Conservation (phyloP, 2,329 filamentous ascomycete genomes). For the Tolypocladium nubicola region DNA sequence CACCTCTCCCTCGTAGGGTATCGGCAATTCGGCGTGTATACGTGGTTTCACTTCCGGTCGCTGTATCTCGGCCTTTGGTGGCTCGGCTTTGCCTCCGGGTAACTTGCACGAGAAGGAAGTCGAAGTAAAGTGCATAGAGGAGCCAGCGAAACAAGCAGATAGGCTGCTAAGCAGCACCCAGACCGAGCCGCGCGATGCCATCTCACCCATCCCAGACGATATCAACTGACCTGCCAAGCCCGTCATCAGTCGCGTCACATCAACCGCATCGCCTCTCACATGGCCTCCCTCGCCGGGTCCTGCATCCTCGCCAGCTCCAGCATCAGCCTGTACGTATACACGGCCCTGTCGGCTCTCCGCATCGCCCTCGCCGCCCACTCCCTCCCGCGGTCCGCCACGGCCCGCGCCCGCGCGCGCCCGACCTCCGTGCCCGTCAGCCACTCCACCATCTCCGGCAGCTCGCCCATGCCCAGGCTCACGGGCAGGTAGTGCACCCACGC, state of each 20-base stretch:
- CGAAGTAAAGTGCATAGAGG: too few relatives aligned
- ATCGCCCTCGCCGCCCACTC: conserved; percentile 45
- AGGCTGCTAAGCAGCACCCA: too few relatives aligned
- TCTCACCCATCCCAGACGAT: too few relatives aligned
- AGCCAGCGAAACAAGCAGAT: too few relatives aligned
- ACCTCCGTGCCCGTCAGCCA: conserved; percentile 32
- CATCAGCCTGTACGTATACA: conserved; percentile 51
- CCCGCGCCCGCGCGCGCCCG: conserved; percentile 32
- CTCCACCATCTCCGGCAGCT: conserved; percentile 39
- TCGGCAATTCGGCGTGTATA: not conserved
- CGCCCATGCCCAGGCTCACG: conserved; percentile 35
- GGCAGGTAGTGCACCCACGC: conserved; percentile 50
- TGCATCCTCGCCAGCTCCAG: conserved; percentile 41
- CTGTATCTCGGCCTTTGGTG: too few relatives aligned
- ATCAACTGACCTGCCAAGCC: too few relatives aligned
- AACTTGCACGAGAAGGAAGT: too few relatives aligned
- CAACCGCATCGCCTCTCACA: not conserved
- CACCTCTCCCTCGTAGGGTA: too few relatives aligned
- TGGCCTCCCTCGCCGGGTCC: conserved; percentile 15
- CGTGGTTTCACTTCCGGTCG: not conserved
- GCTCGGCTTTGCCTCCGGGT: too few relatives aligned
- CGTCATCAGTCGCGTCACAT: too few relatives aligned
- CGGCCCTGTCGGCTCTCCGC: conserved; percentile 41
- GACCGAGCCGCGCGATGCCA: too few relatives aligned
- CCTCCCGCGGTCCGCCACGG: conserved; percentile 42